Evolutionary conservation across 2,329 filamentous ascomycete genomes (phyloP).

Genomic region (Arthrobotrys sinensis): DNA sequence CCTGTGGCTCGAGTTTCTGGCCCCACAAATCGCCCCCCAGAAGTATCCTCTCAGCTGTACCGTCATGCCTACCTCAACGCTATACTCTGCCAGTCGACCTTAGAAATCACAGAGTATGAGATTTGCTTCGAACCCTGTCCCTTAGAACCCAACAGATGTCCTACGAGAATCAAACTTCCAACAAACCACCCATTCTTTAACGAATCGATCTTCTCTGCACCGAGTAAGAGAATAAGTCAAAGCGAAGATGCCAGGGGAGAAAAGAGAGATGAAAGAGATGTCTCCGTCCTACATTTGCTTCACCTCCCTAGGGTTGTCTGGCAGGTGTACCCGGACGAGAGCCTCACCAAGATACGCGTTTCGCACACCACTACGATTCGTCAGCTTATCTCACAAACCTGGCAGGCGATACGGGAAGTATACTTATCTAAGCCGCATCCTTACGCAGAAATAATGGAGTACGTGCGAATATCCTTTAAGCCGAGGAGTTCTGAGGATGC

Average conservation of each 20-base stretch:
- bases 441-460: slow-evolving; percentile 14
- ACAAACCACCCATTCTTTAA: slow-evolving; percentile 2
- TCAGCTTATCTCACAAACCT: slow-evolving; percentile 3
- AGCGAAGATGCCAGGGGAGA: background rate
- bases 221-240: background rate
- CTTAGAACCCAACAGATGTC: background rate
- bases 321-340: background rate
- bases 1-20: too few relatives aligned
- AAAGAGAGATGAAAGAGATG: background rate
- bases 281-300: slow-evolving; percentile 3
- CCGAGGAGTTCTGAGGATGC: background rate
- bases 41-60: background rate
- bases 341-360: slow-evolving; percentile 6
- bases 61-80: slow-evolving; percentile 1
- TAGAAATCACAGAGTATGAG: slow-evolving; percentile 12
- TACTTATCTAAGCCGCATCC: slow-evolving; percentile 1
- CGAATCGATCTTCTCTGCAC: background rate
- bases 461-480: slow-evolving; percentile 9
- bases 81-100: slow-evolving; percentile 1
- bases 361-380: background rate
- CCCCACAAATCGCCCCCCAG: too few relatives aligned
- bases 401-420: slow-evolving; percentile 10
- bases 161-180: background rate
- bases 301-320: background rate
- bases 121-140: background rate